Conservation (phyloP, 345 rosid species). For the Murraya paniculata region DNA sequence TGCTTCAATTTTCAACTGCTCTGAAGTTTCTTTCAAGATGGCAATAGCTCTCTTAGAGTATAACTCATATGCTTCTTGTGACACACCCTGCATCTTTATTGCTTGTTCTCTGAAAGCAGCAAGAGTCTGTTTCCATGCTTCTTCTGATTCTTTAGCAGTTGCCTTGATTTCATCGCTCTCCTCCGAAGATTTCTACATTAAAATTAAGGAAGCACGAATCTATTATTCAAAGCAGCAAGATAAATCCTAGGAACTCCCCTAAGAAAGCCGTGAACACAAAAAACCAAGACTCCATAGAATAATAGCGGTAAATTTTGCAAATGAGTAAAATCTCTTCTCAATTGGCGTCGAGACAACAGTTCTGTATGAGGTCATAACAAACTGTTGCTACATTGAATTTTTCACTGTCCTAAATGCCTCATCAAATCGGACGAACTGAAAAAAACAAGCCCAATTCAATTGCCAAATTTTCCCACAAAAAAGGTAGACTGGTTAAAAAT, state of each 20-base stretch:
- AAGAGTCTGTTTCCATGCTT: slow-evolving; percentile 81
- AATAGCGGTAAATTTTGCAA: not conserved
- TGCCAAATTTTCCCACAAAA: not conserved
- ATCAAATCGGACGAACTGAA: not conserved
- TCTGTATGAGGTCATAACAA: not conserved
- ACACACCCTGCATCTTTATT: slow-evolving; percentile 66
- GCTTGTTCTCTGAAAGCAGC: slow-evolving; percentile 75
- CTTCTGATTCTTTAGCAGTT: slow-evolving; percentile 51
- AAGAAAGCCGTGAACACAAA: no score
- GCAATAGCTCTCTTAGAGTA: slow-evolving; percentile 61
- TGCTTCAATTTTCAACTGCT: slow-evolving; percentile 71
- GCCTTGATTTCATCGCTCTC: slow-evolving; percentile 35
- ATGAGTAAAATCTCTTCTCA: not conserved
- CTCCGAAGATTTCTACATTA: slow-evolving; percentile 45
- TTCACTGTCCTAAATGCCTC: not conserved
- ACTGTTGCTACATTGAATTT: not conserved
- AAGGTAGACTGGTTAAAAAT: not conserved
- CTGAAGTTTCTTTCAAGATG: slow-evolving; percentile 61
- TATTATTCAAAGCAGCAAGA: not conserved
- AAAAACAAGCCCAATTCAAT: not conserved
- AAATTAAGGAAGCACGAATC: not conserved
- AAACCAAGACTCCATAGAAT: not conserved
- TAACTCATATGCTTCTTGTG: slow-evolving; percentile 68
- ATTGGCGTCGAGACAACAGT: not conserved
- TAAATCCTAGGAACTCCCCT: not conserved